Evolutionary conservation across 2,329 filamentous ascomycete species (phyloP), one percentile per base, ranked within the genome.

Genomic region (Zasmidium angulare): DNA sequence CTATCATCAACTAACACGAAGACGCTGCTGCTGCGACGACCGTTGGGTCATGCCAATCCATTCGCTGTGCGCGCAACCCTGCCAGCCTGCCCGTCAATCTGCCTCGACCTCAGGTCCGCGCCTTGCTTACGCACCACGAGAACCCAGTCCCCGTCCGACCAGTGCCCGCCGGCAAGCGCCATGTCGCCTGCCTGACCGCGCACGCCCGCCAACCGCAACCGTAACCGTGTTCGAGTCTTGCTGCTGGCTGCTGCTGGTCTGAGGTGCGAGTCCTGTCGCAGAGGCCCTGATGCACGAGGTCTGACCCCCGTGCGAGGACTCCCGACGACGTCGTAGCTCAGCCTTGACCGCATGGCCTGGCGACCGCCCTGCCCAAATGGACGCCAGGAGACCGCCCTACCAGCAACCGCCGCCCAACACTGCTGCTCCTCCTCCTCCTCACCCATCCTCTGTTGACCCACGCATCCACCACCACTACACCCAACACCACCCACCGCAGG

Each of bases 331-430:
- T 31, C 29, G 29, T 46, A 46, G 48, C 47, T 20, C 47, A 26
- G 61, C 60, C 59, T 61, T 62, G 63, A 66, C 58, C 65, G 65
- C 65, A 67, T 67, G 65, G 53, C 57, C 58, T 55, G 50, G 26
- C 26, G 26, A 29, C 26, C 26, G 26, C 26, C 26, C 51, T 52
- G 57, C 55, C 55, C 59, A 59, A 53, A 68, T 68, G 66, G 66
- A 69, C 59, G 50, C 60, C 62, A 63, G 61, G 55, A 63, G 62
- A 64, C 60, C 59, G 49, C 58, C 57, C 20, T 61, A 66, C 20
- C 53, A 61, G 21, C 59, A 52, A 36, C 26, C 11, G 6, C 26
- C 26, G 6, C 26, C 26, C 26, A 29, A 29, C 36, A 19, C n/a
- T 43, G 52, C 57, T 31, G 52, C 51, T 47, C 40, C 47, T 50